Base-by-base conservation (phyloP, 352 stramenopile genomes). In the Phytophthora quininea region DNA sequence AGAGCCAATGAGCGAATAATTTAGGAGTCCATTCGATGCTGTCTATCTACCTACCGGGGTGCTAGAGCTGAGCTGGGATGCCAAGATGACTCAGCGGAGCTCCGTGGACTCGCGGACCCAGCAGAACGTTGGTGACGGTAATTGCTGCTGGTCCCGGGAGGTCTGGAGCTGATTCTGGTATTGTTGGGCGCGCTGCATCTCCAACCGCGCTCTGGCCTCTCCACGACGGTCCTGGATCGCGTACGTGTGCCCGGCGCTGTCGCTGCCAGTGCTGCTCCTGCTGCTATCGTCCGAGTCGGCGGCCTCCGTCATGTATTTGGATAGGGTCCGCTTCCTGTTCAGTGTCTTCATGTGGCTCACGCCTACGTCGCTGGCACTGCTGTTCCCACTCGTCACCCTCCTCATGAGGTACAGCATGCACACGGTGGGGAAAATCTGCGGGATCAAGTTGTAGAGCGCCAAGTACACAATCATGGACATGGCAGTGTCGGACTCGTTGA, bases 341-440 rank as follows among this genome's bases (percentile, higher is more conserved):
- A 61, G 15, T 37, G 40, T 52, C 54, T 73, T 75, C 30, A 66
- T 61, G 48, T 69, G 53, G 48, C 40, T 67, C 49, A 56, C 50
- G 2, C 59, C 69, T 29, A 47, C 57, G 47, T 54, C 67, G 37
- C 51, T 77, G 33, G 49, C 33, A 15, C 59, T 58, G 46, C 66
- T 62, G 35, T 40, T 40, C 10, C 35, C 35, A 19, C 69, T 68
- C 15, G 77, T 73, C 56, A 90, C 62, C 42, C 86, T 87, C 7
- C 88, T 87, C 84, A 95, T 94, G 70, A 96, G 84, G 65, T 96
- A 94, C 50, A 96, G 76, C 80, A 96, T 92, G 76, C 86, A 96
- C 64, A 96, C 91, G 30, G 84, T 84, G n/a, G 88, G 86, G 64
- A 96, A 95, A 54, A 95, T 85, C 64, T 80, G 88, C 31, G 88